Evolutionary conservation across 805 yeast species (phyloP).

Genomic region (Kazachstania bromeliacearum): DNA sequence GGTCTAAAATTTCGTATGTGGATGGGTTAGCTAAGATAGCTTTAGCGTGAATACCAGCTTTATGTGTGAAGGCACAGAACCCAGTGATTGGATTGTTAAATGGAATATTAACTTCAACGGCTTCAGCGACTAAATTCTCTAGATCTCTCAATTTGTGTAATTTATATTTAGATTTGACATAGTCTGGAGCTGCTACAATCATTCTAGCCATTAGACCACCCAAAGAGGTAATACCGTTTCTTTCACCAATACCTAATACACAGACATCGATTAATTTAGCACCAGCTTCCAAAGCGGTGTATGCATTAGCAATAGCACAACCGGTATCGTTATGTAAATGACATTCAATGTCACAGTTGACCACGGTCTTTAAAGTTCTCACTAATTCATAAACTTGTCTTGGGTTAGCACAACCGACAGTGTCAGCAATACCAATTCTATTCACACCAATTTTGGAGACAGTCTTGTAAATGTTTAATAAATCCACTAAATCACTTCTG

Average conservation of each 20-base stretch:
- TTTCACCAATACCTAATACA: constrained; percentile 96
- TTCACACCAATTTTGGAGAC: constrained; percentile 96
- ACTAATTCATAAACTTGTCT: constrained; percentile 96
- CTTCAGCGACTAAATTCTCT: constrained; percentile 93
- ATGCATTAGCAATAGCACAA: constrained; percentile 97
- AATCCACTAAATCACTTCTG: constrained; percentile 91
- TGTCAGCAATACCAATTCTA: constrained; percentile 98
- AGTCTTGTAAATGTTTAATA: constrained; percentile 89
- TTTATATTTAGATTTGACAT: constrained; percentile 89
- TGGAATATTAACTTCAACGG: constrained; percentile 94
- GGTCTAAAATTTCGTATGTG: constrained; percentile 94
- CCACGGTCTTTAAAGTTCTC: constrained; percentile 86
- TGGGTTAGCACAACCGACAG: constrained; percentile 98
- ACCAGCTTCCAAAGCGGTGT: constrained; percentile 96
- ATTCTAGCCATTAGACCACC: constrained; percentile 99
- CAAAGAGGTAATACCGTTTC: constrained; percentile 95
- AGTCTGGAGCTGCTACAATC: constrained; percentile 97
- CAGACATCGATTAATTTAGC: constrained; percentile 91
- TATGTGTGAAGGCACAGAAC: constrained; percentile 98
- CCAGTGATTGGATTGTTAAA: constrained; percentile 98
- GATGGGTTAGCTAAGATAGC: constrained; percentile 97
- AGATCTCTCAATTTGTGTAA: constrained; percentile 91
- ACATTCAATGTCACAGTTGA: constrained; percentile 93
- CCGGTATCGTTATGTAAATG: constrained; percentile 99
- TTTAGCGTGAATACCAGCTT: constrained; percentile 99